These are phyloP conservation scores for Plantago lanceolata DNA, from an alignment of 305 asterid genomes.

Conservation along the genomic window DNA sequence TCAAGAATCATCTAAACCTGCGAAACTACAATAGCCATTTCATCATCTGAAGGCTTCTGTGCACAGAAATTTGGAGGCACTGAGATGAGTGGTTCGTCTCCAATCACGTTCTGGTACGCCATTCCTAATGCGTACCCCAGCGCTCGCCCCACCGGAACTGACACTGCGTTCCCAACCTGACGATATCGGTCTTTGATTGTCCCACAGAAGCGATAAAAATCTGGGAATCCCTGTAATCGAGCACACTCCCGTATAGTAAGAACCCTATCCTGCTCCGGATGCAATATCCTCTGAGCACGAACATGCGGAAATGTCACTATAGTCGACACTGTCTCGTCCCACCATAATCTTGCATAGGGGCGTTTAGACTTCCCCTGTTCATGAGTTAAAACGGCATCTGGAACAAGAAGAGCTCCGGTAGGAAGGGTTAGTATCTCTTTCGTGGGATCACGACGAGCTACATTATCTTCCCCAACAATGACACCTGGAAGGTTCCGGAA, in stretches of 20 bases:
- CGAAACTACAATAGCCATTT: neutral
- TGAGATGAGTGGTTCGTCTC: conserved; percentile 34
- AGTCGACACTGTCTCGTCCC: conserved; percentile 52
- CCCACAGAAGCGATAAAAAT: conserved; percentile 43
- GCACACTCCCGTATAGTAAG: conserved; percentile 50
- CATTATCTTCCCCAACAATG: conserved; percentile 37
- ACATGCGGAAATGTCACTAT: conserved; percentile 38
- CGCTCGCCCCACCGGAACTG: conserved; percentile 56
- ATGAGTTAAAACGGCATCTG: conserved; percentile 26
- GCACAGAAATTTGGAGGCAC: conserved; percentile 40
- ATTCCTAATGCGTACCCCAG: conserved; percentile 53
- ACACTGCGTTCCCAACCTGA: conserved; percentile 61
- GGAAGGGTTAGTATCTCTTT: conserved; percentile 40
- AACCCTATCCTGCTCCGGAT: conserved; percentile 51
- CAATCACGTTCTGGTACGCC: conserved; percentile 36
- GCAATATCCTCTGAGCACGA: conserved; percentile 31
- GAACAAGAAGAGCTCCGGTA: conserved; percentile 36
- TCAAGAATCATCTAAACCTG: no score
- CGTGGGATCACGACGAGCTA: conserved; percentile 37
- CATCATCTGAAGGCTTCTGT: conserved; percentile 23
- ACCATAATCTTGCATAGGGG: conserved; percentile 49
- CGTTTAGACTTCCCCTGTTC: conserved; percentile 38
- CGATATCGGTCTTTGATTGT: conserved; percentile 36
- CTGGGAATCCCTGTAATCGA: conserved; percentile 55
- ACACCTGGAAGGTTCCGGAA: conserved; percentile 45